Evolutionary conservation across 306 rosid species (phyloP).

Genomic region (Gleditsia sinensis): DNA sequence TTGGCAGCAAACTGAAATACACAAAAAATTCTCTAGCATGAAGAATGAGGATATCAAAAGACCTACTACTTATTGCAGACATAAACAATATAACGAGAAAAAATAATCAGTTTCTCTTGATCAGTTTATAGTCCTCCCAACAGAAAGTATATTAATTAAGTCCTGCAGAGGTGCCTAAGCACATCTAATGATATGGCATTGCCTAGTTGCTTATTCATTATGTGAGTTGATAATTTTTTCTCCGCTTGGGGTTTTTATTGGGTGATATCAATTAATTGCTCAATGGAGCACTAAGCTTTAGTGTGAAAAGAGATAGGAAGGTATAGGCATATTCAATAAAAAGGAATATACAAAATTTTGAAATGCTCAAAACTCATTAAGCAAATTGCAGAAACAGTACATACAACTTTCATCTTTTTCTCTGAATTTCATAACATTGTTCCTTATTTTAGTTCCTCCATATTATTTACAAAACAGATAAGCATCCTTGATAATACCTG

Average conservation of each 20-base stretch:
- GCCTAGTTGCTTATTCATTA: conserved; percentile 5
- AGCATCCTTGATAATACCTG: conserved; percentile 5
- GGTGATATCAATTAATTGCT: conserved; percentile 21
- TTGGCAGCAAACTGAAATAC: conserved; percentile 4
- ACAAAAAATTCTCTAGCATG: conserved; percentile 5
- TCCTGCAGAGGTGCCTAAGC: conserved; percentile 22
- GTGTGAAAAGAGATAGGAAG: conserved; percentile 6
- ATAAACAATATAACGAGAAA: conserved; percentile 10
- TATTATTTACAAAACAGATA: conserved; percentile 33
- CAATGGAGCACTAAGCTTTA: conserved; percentile 9
- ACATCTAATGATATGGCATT: conserved; percentile 12
- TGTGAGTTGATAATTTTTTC: neutral
- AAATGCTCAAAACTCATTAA: neutral
- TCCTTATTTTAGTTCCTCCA: neutral
- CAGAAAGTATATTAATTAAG: neutral
- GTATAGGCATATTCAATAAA: conserved; percentile 10
- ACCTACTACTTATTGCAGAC: neutral
- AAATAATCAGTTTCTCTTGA: neutral
- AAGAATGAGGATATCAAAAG: conserved; percentile 10
- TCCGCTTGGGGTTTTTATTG: conserved; percentile 7
- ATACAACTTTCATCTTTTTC: no score
- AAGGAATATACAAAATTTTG: conserved; percentile 4
- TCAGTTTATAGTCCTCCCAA: neutral
- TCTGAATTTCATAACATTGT: conserved; percentile 5
- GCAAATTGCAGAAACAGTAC: neutral